Conservation (phyloP, 768 basidiomycete species). For the Amyloporia xantha region DNA sequence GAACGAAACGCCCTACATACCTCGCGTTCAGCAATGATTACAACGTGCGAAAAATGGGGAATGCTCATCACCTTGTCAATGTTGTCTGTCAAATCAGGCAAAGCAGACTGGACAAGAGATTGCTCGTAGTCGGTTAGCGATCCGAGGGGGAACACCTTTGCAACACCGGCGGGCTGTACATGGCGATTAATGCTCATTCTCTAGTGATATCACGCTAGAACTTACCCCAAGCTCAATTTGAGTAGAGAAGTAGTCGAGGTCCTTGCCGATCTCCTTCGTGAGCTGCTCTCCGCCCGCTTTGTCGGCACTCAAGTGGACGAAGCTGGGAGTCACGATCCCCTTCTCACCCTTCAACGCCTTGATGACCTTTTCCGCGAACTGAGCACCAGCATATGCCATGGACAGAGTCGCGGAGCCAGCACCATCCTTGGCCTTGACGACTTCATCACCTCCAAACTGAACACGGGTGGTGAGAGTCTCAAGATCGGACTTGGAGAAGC, state of each 20-base stretch:
- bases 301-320: constrained; percentile 74
- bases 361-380: constrained; percentile 80
- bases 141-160: constrained; percentile 79
- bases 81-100: constrained; percentile 72
- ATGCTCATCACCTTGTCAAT: constrained; percentile 55
- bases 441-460: constrained; percentile 96
- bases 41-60: not conserved
- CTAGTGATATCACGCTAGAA: constrained; percentile 6
- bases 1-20: constrained; percentile 23
- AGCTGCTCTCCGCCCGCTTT: constrained; percentile 64
- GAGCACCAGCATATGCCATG: constrained; percentile 92
- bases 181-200: no score
- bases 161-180: constrained; percentile 74
- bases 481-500: constrained; percentile 38
- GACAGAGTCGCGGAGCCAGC: constrained; percentile 94
- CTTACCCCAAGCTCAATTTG: constrained; percentile 83
- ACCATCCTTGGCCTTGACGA: constrained; percentile 95
- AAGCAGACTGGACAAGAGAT: constrained; percentile 67
- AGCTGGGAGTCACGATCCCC: constrained; percentile 79
- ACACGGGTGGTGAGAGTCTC: constrained; percentile 75
- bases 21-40: not conserved
- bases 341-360: constrained; percentile 84
- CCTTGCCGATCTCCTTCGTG: constrained; percentile 66
- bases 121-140: constrained; percentile 65
- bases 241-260: constrained; percentile 84